Base-by-base conservation (phyloP, 2,329 filamentous ascomycete genomes). In the Apiospora rasikravindrae region DNA sequence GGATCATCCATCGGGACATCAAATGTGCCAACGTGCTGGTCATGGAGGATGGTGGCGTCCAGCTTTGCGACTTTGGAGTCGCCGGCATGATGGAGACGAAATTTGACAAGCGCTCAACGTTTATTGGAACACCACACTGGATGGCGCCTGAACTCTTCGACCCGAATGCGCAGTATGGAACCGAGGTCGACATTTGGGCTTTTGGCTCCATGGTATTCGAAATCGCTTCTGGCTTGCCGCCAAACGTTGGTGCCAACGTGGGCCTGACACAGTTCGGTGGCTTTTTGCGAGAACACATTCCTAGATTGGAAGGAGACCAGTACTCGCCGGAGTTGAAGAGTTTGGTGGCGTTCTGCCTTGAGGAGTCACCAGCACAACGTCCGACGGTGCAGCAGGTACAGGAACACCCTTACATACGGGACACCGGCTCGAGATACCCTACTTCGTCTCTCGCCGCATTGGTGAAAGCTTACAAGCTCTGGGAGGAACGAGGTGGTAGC, bases 11-110 rank as follows among this genome's bases (percentile, higher is more conserved):
- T 78, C 86, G 91, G 76, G 91, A 93, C 79, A 89, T 93, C 81
- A 93, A 93, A 80, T 92, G 91, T 81, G 93, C 93, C 75, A 96
- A 96, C 78, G 91, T 96, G 44, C 87, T 96, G 71, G 90, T 96
- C 73, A 93, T 91, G 7, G 93, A 96, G 81, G 88, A 90, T 47
- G 94, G 94, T 37, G 85, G 89, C 40, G 92, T 96, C 10, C 94
- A 96, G 80, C 88, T 96, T 45, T 95, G 93, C 79, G 94, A 96
- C 79, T 96, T 96, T 80, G 94, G 94, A 75, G 93, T 96, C 67
- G 93, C 94, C 42, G 93, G 92, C 64, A 89, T 94, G 67, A 89
- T 95, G 71, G 93, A 95, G 79, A 92, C 88, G 57, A 92, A 93
- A 75, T 88, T 91, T 71, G 91, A 93, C 77, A 96, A 96, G 82